Conservation (phyloP, 306 rosid genomes). For the Trichosanthes cucumerina region DNA sequence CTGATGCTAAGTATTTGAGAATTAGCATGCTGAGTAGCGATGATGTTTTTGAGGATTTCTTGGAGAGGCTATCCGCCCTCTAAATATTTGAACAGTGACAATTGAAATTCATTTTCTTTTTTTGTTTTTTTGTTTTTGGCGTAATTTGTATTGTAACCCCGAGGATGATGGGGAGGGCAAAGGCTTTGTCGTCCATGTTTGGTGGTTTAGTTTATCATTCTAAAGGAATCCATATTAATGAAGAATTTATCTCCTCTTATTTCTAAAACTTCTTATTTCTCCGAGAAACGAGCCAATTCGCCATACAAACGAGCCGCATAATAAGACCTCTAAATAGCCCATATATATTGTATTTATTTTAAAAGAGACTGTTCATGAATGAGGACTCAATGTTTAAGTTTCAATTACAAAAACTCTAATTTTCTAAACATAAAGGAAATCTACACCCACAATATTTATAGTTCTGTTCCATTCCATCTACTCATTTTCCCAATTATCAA, state of each 20-base stretch:
- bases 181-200: not conserved
- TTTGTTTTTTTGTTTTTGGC: too few species aligned
- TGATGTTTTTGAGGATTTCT: constrained; percentile 30
- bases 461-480: not conserved
- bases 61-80: constrained; percentile 30
- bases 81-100: constrained; percentile 8
- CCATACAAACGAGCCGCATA: too few species aligned
- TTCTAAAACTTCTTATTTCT: not conserved
- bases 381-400: not conserved
- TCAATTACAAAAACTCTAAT: too few species aligned
- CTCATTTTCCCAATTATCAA: not conserved
- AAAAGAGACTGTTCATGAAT: not conserved
- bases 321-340: too few species aligned
- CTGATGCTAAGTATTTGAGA: constrained; percentile 28
- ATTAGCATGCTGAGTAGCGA: constrained; percentile 44
- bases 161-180: not conserved
- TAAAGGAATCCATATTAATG: not conserved
- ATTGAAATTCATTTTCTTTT: not conserved
- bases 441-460: not conserved
- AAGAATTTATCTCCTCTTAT: not conserved
- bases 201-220: not conserved
- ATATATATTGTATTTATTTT: too few species aligned
- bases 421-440: not conserved
- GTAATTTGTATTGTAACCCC: not conserved
- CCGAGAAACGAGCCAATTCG: too few species aligned